Base-by-base conservation (phyloP, 2,329 filamentous ascomycete species). In the Lecanicillium sp. region DNA sequence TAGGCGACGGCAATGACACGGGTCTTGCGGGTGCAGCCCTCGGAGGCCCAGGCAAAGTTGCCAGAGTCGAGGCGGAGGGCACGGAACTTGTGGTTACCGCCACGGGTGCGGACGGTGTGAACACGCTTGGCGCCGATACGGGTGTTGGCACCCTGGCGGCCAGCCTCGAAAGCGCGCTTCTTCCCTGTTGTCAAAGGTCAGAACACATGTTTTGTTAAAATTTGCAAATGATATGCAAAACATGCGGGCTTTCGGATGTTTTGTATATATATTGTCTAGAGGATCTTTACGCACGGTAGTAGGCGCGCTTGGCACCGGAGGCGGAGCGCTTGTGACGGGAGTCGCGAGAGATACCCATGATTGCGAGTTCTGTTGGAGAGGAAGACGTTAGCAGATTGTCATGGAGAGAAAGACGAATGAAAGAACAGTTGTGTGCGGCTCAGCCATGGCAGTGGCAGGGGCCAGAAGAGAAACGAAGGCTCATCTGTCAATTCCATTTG, bases 291-390 rank as follows among this genome's bases (percentile, higher is more conserved):
- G 74, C 74, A 82, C 86, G 81, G 81, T 90, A 92, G 75, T 82
- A 84, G 74, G 85, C 78, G 69, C 85, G 83, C 85, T 98, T 98
- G 65, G 94, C 92, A 80, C 92, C 94, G 70, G 94, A 86, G 71
- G 90, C 89, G 73, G 88, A 89, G 77, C 92, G 89, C 86, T 98
- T 98, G 84, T 98, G 92, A 78, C 92, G 88, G 71, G 88, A 95
- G 77, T 97, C 90, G 78, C 92, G 87, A 74, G 90, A 96, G 78
- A 98, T 97, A 98, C 92, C 86, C 85, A 90, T 90, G 76, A 82
- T 86, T 84, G 81, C 81, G 73, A 74, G 76, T 74, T 76, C 76
- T 82, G 68, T 52, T 59, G 53, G 45, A 40, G 44, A 42, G 53
- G 44, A 46, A 43, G 35, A 48, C 9, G 46, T 60, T 49, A 53